Evolutionary conservation across 495 filamentous ascomycete species (phyloP), one percentile per base, ranked within the genome.

Genomic region (Penicillium bialowiezense): DNA sequence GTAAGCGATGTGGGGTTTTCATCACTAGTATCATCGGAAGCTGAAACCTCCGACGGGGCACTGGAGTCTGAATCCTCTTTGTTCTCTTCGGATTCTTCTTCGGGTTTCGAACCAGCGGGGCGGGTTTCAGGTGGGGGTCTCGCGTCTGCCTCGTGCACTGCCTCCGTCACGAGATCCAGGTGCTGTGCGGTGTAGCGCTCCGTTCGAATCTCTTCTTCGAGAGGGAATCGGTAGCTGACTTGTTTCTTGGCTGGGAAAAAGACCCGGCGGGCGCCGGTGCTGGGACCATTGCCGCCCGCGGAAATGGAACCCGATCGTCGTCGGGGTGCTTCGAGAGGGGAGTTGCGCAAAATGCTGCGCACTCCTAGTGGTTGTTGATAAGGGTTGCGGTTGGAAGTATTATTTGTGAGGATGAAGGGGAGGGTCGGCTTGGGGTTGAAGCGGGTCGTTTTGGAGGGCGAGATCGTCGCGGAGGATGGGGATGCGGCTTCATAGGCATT

Each of bases 281-380:
- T 65, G 38, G 60, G 60, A 32, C 51, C 67, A 38, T 58, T 55
- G 35, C 59, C 56, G 52, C 54, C 63, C 29, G 73, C 58, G 19
- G 75, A 67, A 34, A 74, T 64, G 37, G 71, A 71, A 8, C 64
- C 61, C 10, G 71, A 69, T 17, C 68, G 63, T 23, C 66, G 62
- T 19, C 68, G 54, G 32, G 59, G 44, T 10, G 60, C 28, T 20
- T 81, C 51, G 19, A 76, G 53, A 2, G 86, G 86, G 7, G 86
- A 89, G 71, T 91, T 91, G 60, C 86, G 84, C 24, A 91, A 73
- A 63, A 91, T 91, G 64, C 84, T 87, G 51, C 79, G 82, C 6
- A 89, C 74, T 6, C 78, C 78, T 14, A 82, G 74, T 2, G 85
- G 81, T 10, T 81, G 79, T 33, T 78, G 83, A 63, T 90, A 90